These are phyloP conservation scores for Chaetomium sp. DNA, from an alignment of 2,329 filamentous ascomycete genomes.

Conservation along the genomic window DNA sequence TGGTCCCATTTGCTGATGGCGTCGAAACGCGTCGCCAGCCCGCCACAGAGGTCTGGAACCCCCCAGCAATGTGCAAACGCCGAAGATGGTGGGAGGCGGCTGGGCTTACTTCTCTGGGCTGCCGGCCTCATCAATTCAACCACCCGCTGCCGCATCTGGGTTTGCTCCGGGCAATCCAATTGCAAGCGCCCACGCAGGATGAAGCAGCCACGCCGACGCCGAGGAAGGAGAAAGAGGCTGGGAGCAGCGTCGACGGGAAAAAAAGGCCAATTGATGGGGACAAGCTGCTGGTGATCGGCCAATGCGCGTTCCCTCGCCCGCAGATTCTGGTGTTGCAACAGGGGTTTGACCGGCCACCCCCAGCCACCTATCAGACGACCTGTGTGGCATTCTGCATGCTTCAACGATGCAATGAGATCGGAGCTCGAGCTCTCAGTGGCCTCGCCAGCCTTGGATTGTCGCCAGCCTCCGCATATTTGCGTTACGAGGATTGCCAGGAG, in stretches of 20 bases:
- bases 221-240: constrained; percentile 19
- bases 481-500: constrained; percentile 15
- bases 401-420: constrained; percentile 15
- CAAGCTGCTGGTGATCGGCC: constrained; percentile 17
- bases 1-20: not conserved
- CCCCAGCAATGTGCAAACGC: too few relatives aligned
- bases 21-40: not conserved
- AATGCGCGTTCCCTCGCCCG: constrained; percentile 12
- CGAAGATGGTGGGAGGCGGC: not conserved
- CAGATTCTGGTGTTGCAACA: constrained; percentile 21
- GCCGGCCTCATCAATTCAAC: not conserved
- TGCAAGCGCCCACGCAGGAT: constrained; percentile 23
- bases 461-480: constrained; percentile 10
- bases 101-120: constrained; percentile 1
- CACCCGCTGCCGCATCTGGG: not conserved
- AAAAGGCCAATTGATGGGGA: constrained; percentile 20
- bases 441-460: not conserved
- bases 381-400: not conserved
- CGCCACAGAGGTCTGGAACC: not conserved
- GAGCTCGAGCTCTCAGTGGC: constrained; percentile 7
- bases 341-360: constrained; percentile 20
- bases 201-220: not conserved
- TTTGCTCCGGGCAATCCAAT: constrained; percentile 22
- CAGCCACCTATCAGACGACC: constrained; percentile 11
- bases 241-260: constrained; percentile 13